Evolutionary conservation across 1,139 yeast species (phyloP), one percentile per base, ranked within the genome.

Genomic region (Lodderomyces parapsilosis): DNA sequence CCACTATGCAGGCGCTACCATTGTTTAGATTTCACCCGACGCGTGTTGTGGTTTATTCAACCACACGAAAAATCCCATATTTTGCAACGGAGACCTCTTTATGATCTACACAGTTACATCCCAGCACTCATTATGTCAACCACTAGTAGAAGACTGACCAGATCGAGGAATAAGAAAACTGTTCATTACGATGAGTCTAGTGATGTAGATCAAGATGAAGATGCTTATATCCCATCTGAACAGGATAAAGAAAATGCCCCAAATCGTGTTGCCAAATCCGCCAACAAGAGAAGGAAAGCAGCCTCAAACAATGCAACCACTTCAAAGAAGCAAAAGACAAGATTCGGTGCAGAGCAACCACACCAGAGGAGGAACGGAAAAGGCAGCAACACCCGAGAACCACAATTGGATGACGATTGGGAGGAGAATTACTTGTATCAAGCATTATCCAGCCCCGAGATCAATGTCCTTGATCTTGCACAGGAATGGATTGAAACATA

Each of bases 401-500:
- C n/a, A n/a, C 41, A 43, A 31, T 40, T 46, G 30, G 49, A 47
- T 33, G 50, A 50, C 6, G 59, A 54, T 8, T 55, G 78, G 49
- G 69, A 69, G 39, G 83, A 81, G 39, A 81, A 81, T 46, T 64
- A 66, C 41, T 55, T 85, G 14, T 84, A 80, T 50, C 70, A 68
- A 47, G 78, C 84, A 0, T 63, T 86, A 31, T 61, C 71, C 9
- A 60, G 56, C 40, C 73, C 80, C 7, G 79, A 76, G 19, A 63
- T 76, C 0, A 79, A 80, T 9, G 64, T 83, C 6, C 71, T 69
- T 6, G 90, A 85, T 34, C 53, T 86, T 8, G 87, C 89, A 0
- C 63, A 79, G 14, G 82, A 79, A 34, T 89, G 96, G 95, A 56
- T 88, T 11, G 74, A 69, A 15, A 43, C 59, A 1, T 71, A 56